Percentiles rank a stretch among this genome's conserved stretches.
Evolutionary conservation across 2,329 filamentous ascomycete genomes (phyloP).

Genomic region (Zelopaecilomyces penicillatus): DNA sequence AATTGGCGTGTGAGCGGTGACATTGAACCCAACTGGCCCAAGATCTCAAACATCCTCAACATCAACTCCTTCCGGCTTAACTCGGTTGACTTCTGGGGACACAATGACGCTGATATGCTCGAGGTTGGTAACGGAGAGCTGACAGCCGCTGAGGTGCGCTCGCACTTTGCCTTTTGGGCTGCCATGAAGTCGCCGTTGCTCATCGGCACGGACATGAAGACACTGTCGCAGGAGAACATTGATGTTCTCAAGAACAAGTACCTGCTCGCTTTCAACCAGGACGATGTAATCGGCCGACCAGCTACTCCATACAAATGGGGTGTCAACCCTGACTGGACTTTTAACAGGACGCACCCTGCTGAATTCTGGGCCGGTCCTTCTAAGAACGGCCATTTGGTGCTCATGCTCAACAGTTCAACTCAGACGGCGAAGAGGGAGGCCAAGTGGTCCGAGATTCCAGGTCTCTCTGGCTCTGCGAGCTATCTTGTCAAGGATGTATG

Average conservation of each 20-base stretch:
- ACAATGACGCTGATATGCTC: conserved; percentile 43
- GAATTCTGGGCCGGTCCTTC: conserved; percentile 41
- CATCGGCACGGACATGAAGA: conserved; percentile 35
- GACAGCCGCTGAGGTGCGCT: conserved; percentile 35
- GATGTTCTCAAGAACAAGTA: conserved; percentile 34
- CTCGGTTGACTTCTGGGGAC: conserved; percentile 38
- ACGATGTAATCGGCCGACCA: conserved; percentile 30
- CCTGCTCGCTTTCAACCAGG: conserved; percentile 37
- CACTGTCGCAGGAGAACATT: conserved; percentile 26
- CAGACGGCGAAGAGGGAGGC: conserved; percentile 25
- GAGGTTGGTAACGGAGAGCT: conserved; percentile 43
- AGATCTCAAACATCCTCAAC: conserved; percentile 34
- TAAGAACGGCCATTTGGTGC: conserved; percentile 34
- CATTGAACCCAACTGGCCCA: conserved; percentile 29
- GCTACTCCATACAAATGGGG: conserved; percentile 41
- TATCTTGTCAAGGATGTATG: conserved; percentile 38
- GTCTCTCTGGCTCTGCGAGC: conserved; percentile 19
- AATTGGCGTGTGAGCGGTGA: conserved; percentile 38
- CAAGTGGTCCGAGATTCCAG: conserved; percentile 35
- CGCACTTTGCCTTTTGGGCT: conserved; percentile 45
- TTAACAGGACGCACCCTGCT: conserved; percentile 37
- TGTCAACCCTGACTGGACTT: conserved; percentile 40
- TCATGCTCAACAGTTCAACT: conserved; percentile 37
- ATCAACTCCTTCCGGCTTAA: conserved; percentile 38
- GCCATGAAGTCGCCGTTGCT: conserved; percentile 42